Evolutionary conservation across 371 early-diverging fungal species (phyloP).

Genomic region (Ordospora colligata): DNA sequence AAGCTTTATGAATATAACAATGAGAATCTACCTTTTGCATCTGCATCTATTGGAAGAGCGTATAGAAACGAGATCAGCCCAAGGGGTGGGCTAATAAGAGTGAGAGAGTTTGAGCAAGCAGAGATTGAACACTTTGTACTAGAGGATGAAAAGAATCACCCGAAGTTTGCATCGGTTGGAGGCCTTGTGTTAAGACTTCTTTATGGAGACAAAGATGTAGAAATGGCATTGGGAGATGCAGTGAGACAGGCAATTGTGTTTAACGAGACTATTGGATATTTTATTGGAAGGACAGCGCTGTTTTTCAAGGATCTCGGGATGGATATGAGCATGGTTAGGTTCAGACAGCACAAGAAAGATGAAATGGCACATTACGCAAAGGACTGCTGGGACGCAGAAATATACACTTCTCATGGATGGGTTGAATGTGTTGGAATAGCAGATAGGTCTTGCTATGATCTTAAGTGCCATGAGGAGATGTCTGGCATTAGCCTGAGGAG

Average conservation of each 20-base stretch:
- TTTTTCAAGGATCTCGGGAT: slow-evolving; percentile 89
- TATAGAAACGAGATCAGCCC: slow-evolving; percentile 99
- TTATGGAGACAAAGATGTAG: slow-evolving; percentile 55
- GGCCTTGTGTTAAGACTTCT: slow-evolving; percentile 69
- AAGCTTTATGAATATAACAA: slow-evolving; percentile 87
- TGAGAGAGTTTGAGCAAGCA: slow-evolving; percentile 96
- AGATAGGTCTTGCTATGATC: slow-evolving; percentile 92
- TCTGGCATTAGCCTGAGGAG: slow-evolving; percentile 84
- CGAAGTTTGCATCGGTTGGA: slow-evolving; percentile 74
- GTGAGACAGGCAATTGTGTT: slow-evolving; percentile 73
- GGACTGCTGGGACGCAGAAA: slow-evolving; percentile 69
- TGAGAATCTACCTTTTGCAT: slow-evolving; percentile 94
- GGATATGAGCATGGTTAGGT: slow-evolving; percentile 72
- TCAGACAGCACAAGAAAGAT: slow-evolving; percentile 96
- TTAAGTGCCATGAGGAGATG: slow-evolving; percentile 76
- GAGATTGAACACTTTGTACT: slow-evolving; percentile 99
- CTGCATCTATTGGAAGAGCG: slow-evolving; percentile 89
- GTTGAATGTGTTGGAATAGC: slow-evolving; percentile 99
- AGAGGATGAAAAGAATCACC: slow-evolving; percentile 79
- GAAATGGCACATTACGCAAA: slow-evolving; percentile 99
- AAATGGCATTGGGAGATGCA: slow-evolving; percentile 82
- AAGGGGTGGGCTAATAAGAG: slow-evolving; percentile 85
- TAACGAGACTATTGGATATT: slow-evolving; percentile 95
- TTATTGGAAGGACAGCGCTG: slow-evolving; percentile 80
- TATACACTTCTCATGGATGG: slow-evolving; percentile 72